Evolutionary conservation across 352 stramenopile genomes (phyloP).

Genomic region (Peronosclerospora sorghi): DNA sequence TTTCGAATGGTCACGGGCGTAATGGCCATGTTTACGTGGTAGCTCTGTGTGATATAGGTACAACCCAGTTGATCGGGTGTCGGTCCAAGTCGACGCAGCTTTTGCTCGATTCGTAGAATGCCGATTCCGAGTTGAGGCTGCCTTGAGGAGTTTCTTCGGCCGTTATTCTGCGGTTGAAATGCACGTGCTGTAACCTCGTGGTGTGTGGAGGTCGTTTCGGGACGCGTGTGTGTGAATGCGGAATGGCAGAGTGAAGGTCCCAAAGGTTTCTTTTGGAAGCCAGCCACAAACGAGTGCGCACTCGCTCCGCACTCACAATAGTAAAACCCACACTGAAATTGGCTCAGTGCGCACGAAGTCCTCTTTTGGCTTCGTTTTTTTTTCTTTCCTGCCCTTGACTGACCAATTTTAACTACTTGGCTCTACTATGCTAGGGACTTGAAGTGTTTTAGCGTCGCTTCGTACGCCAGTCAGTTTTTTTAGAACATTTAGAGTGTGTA

Average conservation of each 20-base stretch:
- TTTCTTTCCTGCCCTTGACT: constrained; percentile 18
- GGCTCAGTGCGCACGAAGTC: constrained; percentile 5
- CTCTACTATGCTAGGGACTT: constrained; percentile 17
- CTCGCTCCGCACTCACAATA: constrained; percentile 13
- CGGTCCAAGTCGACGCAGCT: constrained; percentile 23
- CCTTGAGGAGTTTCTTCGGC: constrained; percentile 14
- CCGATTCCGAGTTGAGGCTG: constrained; percentile 9
- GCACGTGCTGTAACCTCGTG: constrained; percentile 11
- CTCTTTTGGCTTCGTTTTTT: constrained; percentile 18
- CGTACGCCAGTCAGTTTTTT: constrained; percentile 7
- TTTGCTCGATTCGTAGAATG: constrained; percentile 28
- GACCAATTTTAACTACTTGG: constrained; percentile 9
- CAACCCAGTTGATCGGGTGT: constrained; percentile 15
- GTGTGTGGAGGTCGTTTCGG: constrained; percentile 17
- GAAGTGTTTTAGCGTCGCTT: constrained; percentile 15
- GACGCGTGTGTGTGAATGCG: constrained; percentile 11
- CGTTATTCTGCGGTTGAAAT: constrained; percentile 15
- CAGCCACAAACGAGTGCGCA: constrained; percentile 11
- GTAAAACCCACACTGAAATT: constrained; percentile 21
- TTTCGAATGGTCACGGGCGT: constrained; percentile 9
- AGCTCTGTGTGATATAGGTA: constrained; percentile 3
- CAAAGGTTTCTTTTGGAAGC: constrained; percentile 16
- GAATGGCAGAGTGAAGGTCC: constrained; percentile 24
- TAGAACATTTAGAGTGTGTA: constrained; percentile 8
- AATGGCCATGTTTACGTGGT: constrained; percentile 10